Conservation (phyloP, 768 basidiomycete genomes). For the Phlebiopsis flavidoalba region DNA sequence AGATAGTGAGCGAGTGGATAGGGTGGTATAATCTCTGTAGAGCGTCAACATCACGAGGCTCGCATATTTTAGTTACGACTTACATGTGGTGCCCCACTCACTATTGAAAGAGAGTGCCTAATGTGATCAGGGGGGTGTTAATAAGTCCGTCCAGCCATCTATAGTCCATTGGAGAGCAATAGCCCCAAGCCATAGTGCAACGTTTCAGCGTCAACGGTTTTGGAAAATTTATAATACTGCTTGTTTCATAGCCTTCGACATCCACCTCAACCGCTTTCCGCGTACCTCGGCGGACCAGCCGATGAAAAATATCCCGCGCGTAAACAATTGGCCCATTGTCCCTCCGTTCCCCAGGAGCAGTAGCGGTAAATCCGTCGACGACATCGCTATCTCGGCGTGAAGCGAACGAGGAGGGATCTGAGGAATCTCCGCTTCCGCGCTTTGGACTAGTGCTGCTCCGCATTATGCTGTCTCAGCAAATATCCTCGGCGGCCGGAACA, state of each 20-base stretch:
- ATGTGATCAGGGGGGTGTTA: slow-evolving; percentile 70
- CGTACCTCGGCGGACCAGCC: slow-evolving; percentile 64
- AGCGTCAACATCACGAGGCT: background rate
- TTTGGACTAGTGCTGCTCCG: slow-evolving; percentile 43
- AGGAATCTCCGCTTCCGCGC: slow-evolving; percentile 54
- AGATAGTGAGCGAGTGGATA: slow-evolving; percentile 63
- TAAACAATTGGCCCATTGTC: slow-evolving; percentile 55
- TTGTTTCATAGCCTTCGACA: slow-evolving; percentile 25
- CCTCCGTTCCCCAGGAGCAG: slow-evolving; percentile 50
- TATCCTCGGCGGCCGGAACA: slow-evolving; percentile 27
- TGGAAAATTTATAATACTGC: background rate
- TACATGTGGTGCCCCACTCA: slow-evolving; percentile 75
- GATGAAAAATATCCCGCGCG: slow-evolving; percentile 60
- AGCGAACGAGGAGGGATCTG: slow-evolving; percentile 44
- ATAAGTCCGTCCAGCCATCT: slow-evolving; percentile 76
- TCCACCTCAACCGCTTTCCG: slow-evolving; percentile 28
- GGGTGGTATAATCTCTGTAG: slow-evolving; percentile 61
- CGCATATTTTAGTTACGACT: slow-evolving; percentile 23
- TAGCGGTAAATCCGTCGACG: slow-evolving; percentile 44
- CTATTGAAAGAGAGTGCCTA: slow-evolving; percentile 71
- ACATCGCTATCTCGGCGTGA: slow-evolving; percentile 41
- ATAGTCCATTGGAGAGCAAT: slow-evolving; percentile 46
- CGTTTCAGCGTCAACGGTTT: background rate
- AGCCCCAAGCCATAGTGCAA: slow-evolving; percentile 40
- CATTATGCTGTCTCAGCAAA: slow-evolving; percentile 26